Conservation (phyloP, 495 filamentous ascomycete genomes). For the Xylaria grammica region DNA sequence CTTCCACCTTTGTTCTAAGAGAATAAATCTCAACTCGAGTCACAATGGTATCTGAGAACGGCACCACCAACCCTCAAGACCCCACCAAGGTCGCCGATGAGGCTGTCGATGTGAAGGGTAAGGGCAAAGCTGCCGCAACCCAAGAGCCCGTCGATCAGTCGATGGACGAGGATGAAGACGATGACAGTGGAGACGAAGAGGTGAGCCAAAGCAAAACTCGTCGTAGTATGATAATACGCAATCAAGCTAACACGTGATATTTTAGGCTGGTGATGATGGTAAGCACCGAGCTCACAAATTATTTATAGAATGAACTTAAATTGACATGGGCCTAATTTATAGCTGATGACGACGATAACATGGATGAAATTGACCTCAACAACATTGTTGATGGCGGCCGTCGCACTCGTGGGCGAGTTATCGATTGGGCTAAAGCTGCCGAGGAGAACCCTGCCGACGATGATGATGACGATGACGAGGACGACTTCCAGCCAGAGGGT, state of each 20-base stretch:
- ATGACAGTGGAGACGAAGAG: conserved; percentile 67
- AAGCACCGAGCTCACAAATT: conserved; percentile 25
- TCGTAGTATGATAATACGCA: not conserved
- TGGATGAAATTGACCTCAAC: conserved; percentile 85
- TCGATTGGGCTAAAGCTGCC: conserved; percentile 85
- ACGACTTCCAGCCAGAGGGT: conserved; percentile 58
- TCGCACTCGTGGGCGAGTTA: conserved; percentile 83
- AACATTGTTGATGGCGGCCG: conserved; percentile 82
- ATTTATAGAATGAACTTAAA: conserved; percentile 22
- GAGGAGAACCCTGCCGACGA: conserved; percentile 68
- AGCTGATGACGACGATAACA: conserved; percentile 78
- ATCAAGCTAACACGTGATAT: conserved; percentile 30
- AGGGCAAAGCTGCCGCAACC: conserved; percentile 62
- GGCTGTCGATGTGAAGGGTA: conserved; percentile 56
- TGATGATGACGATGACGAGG: conserved; percentile 82
- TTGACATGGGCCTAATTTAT: conserved; percentile 46
- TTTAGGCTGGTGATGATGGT: conserved; percentile 51
- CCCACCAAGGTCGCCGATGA: conserved; percentile 40
- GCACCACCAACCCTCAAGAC: conserved; percentile 37
- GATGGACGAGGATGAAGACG: conserved; percentile 73
- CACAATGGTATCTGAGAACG: conserved; percentile 48
- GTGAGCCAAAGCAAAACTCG: conserved; percentile 47
- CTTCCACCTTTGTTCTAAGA: not conserved
- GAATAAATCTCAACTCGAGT: conserved; percentile 1
- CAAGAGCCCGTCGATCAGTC: conserved; percentile 59